Evolutionary conservation across 345 rosid species (phyloP).

Genomic region (Gossypium arboreum): DNA sequence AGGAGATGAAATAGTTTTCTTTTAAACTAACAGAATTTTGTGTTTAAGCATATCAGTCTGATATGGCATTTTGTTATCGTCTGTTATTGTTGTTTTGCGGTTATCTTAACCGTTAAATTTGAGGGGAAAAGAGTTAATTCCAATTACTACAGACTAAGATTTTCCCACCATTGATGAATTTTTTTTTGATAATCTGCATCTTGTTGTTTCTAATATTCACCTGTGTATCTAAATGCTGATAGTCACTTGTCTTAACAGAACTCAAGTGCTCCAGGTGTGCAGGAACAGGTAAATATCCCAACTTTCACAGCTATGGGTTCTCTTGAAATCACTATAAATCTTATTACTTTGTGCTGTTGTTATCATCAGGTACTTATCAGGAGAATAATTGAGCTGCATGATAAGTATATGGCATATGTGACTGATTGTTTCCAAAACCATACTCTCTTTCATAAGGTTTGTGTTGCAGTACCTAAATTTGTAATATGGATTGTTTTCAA

Average conservation of each 20-base stretch:
- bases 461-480: slow-evolving; percentile 2
- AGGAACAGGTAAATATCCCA: slow-evolving; percentile 64
- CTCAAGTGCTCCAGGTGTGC: slow-evolving; percentile 51
- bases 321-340: background rate
- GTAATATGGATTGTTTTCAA: background rate
- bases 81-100: background rate
- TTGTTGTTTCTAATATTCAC: background rate
- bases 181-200: background rate
- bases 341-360: slow-evolving; percentile 1
- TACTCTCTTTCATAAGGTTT: slow-evolving; percentile 63
- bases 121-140: background rate
- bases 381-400: slow-evolving; percentile 63
- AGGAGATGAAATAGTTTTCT: slow-evolving; percentile 6
- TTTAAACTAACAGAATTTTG: background rate
- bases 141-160: background rate
- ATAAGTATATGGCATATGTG: slow-evolving; percentile 59
- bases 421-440: slow-evolving; percentile 58
- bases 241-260: slow-evolving; percentile 36
- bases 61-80: no score
- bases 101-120: background rate
- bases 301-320: background rate
- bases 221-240: slow-evolving; percentile 14
- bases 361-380: slow-evolving; percentile 57
- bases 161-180: background rate
- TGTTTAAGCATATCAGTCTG: background rate